Evolutionary conservation across 768 basidiomycete genomes (phyloP), one percentile per base, ranked within the genome.

Genomic region (Xanthoconium stramineum): DNA sequence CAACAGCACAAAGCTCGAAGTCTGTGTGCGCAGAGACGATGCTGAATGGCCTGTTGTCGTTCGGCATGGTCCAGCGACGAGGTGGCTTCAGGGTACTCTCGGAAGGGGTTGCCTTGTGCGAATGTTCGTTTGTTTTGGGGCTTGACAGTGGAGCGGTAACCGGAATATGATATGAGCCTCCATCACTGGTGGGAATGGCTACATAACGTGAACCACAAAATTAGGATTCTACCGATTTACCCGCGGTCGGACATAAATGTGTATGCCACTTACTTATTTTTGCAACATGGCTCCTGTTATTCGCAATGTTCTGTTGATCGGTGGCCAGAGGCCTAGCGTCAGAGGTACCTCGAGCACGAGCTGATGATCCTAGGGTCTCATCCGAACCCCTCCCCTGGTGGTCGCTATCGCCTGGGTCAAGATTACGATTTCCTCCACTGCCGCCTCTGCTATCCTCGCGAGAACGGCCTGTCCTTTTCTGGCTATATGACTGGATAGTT

Each of bases 401-500:
- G 39, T 74, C 77, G 24, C 77, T 74, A 43, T 71, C 69, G 28
- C 71, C 68, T 20, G 69, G 72, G 37, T 74, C 73, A 40, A 64
- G 61, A 32, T 70, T 73, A 42, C 69, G 71, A 50, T 71, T 71
- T 39, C 73, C 70, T 15, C 75, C 68, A 13, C 77, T 73, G 44
- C 80, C 78, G 52, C 72, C 76, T 49, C 82, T 83, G 50, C 75
- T 75, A 57, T 77, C 77, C 39, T 73, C 70, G 53, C 81, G 78
- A 32, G 79, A 71, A 55, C 84, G 81, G n/a, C 68, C 73, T 3
- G 81, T 75, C 57, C 86, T 81, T 69, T 83, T 88, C 74, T 90
- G 87, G 28, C 86, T 89, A 69, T 89, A 92, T 13, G 87, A 83
- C 89, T 91, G 62, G 61, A 67, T 47, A 49, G 52, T 51, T 53